A percentile compares a stretch with the other conserved stretches of the same genome.
Evolutionary conservation across 1,139 yeast genomes (phyloP).

Genomic region (Yamadazyma siamensis): DNA sequence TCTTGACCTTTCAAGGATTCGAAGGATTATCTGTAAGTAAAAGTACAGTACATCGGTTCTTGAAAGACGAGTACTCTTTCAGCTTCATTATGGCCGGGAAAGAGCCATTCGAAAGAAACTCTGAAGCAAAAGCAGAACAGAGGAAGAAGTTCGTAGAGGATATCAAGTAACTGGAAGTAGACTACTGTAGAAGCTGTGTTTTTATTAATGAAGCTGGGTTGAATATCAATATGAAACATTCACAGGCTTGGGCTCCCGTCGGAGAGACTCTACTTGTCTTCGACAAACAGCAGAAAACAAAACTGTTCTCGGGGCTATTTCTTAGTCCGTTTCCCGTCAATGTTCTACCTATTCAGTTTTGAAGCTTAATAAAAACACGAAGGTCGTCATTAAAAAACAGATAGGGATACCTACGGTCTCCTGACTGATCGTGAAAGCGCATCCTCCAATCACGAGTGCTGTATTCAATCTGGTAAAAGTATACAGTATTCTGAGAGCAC

Average conservation of each 20-base stretch:
- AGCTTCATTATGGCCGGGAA: not conserved
- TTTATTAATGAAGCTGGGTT: constrained; percentile 13
- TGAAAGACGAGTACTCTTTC: not conserved
- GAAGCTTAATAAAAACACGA: too few species aligned
- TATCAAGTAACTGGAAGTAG: not conserved
- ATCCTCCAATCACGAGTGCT: too few species aligned
- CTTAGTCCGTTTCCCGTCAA: too few species aligned
- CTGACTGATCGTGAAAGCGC: too few species aligned
- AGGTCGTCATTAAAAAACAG: too few species aligned
- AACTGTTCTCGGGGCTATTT: constrained; percentile 12
- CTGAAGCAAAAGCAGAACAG: constrained; percentile 2
- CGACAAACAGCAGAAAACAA: constrained; percentile 8
- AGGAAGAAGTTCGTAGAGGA: constrained; percentile 1
- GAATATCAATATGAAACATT: constrained; percentile 11
- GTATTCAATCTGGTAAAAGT: too few species aligned
- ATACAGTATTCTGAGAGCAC: too few species aligned
- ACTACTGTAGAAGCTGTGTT: constrained; percentile 10
- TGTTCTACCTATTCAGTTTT: too few species aligned
- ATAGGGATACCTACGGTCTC: constrained; percentile 4
- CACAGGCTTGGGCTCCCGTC: constrained; percentile 9
- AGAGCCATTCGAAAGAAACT: constrained; percentile 6
- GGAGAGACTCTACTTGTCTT: constrained; percentile 6
- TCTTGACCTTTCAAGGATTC: too few species aligned
- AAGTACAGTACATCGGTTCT: not conserved
- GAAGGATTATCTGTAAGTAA: constrained; percentile 2